Evolutionary conservation across 1,284 basidiomycete genomes (phyloP).

Genomic region (Microbotryum lychnidis-dioicae): DNA sequence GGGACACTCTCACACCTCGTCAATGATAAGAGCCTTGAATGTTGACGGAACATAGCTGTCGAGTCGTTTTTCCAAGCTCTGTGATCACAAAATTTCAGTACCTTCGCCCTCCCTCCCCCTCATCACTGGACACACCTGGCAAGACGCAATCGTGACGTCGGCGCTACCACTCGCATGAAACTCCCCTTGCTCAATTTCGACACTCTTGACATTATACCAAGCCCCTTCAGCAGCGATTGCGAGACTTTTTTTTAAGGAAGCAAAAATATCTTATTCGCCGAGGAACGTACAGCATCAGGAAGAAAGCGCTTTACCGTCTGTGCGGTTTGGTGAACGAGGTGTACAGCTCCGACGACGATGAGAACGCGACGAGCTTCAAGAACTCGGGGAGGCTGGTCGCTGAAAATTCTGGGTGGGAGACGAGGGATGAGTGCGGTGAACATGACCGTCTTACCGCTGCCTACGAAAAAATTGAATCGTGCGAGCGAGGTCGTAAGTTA

Average conservation of each 20-base stretch:
- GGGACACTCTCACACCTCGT: slow-evolving; percentile 48
- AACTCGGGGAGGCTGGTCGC: too few relatives aligned
- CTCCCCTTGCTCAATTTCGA: slow-evolving; percentile 85
- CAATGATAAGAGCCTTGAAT: slow-evolving; percentile 78
- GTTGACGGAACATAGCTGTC: slow-evolving; percentile 65
- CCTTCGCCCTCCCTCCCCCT: too few relatives aligned
- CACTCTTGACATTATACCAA: slow-evolving; percentile 38
- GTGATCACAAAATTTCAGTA: background rate
- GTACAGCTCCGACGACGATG: slow-evolving; percentile 76
- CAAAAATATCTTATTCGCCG: slow-evolving; percentile 39
- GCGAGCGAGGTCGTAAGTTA: too few relatives aligned
- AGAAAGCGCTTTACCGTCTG: slow-evolving; percentile 58
- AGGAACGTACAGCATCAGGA: slow-evolving; percentile 46
- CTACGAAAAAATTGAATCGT: slow-evolving; percentile 48
- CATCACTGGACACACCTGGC: too few relatives aligned
- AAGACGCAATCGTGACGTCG: slow-evolving; percentile 53
- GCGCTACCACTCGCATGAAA: slow-evolving; percentile 69
- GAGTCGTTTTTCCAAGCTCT: slow-evolving; percentile 46
- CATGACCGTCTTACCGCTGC: slow-evolving; percentile 86
- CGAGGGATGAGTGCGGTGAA: slow-evolving; percentile 63
- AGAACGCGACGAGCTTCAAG: slow-evolving; percentile 54
- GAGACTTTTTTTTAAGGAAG: too few relatives aligned
- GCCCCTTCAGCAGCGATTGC: background rate
- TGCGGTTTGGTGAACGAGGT: slow-evolving; percentile 82
- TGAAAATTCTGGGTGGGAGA: slow-evolving; percentile 3